Conservation (phyloP, 208 protist species). For the Acanthamoeba lenticulata region DNA sequence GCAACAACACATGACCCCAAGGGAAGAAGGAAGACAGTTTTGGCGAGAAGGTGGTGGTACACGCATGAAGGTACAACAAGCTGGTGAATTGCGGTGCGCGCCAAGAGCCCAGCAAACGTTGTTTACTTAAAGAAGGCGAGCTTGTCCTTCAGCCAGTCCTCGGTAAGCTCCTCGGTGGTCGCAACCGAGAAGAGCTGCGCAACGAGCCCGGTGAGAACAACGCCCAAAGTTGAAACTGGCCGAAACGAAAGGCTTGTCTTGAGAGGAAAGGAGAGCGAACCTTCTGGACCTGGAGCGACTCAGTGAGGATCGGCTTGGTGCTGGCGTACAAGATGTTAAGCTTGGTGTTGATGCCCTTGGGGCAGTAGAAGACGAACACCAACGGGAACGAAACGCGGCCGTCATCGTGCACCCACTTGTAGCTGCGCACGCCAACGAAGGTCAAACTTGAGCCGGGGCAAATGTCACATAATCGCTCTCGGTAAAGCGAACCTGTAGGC, state of each 20-base stretch:
- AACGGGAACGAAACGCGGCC: constrained; percentile 41
- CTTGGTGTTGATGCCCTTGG: constrained; percentile 58
- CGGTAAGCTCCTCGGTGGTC: background rate
- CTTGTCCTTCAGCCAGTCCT: constrained; percentile 65
- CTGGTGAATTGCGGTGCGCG: background rate
- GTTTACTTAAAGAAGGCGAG: constrained; percentile 59
- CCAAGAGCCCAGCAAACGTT: background rate
- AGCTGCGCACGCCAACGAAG: background rate
- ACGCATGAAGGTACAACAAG: background rate
- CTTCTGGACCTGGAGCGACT: constrained; percentile 47
- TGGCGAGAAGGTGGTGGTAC: background rate
- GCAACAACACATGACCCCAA: background rate
- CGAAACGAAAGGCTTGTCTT: too few relatives aligned
- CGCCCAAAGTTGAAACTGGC: too few relatives aligned
- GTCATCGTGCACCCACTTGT: constrained; percentile 59
- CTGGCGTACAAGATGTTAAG: constrained; percentile 64
- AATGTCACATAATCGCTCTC: background rate
- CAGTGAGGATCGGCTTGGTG: constrained; percentile 45
- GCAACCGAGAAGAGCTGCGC: constrained; percentile 47
- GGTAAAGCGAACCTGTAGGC: constrained; percentile 40
- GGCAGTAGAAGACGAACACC: constrained; percentile 62
- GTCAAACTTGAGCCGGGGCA: background rate
- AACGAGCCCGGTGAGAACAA: too few relatives aligned
- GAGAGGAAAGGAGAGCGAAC: background rate
- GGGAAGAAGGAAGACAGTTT: too few relatives aligned